phyloP scores from a whole-genome alignment of 2,329 filamentous ascomycete species.

The Aspergillus spinulosporus region DNA sequence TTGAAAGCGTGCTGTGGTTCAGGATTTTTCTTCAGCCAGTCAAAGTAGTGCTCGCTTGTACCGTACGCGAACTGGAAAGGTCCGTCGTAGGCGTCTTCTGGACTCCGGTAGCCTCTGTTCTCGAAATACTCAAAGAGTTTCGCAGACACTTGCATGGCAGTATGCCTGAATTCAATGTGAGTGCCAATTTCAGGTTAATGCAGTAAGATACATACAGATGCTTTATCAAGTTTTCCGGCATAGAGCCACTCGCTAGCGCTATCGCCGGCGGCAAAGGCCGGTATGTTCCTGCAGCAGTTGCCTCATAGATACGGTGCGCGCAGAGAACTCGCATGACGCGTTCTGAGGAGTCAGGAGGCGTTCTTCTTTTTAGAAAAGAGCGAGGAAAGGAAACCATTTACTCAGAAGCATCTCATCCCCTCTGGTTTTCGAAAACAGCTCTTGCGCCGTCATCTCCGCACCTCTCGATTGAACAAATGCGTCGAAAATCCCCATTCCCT shows the following conservation, averaged over 20 bases:
- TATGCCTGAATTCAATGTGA: conserved; percentile 10
- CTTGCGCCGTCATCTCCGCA: conserved; percentile 14
- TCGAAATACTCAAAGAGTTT: neutral
- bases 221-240: conserved; percentile 18
- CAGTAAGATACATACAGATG: conserved; percentile 21
- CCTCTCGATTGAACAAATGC: conserved; percentile 14
- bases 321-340: conserved; percentile 24
- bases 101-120: neutral
- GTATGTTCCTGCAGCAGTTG: conserved; percentile 13
- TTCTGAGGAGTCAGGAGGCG: conserved; percentile 14
- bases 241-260: conserved; percentile 12
- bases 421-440: conserved; percentile 17
- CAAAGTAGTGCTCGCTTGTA: neutral
- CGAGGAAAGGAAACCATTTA: neutral
- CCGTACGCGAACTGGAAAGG: neutral
- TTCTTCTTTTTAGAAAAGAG: neutral
- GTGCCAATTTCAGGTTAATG: neutral
- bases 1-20: neutral
- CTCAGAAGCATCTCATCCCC: conserved; percentile 20
- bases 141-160: conserved; percentile 16
- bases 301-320: conserved; percentile 18
- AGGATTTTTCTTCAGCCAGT: neutral
- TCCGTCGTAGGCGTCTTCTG: neutral
- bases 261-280: conserved; percentile 18
- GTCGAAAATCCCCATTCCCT: conserved; percentile 27